Evolutionary conservation across 768 basidiomycete species (phyloP).

Genomic region (Auricularia sp.): DNA sequence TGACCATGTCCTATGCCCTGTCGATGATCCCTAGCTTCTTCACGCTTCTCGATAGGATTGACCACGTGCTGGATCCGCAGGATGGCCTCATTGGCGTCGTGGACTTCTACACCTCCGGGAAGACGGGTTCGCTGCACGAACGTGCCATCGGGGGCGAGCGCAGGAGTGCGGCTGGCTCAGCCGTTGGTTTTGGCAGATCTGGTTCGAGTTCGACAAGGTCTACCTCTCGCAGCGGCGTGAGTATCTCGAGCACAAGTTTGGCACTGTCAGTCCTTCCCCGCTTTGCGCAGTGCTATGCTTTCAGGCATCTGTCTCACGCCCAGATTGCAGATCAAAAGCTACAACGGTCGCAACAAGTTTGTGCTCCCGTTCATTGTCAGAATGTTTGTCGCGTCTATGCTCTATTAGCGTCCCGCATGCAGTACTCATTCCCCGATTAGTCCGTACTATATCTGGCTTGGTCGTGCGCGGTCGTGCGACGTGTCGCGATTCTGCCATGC

Average conservation of each 20-base stretch:
- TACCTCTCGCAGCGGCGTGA: slow-evolving; percentile 47
- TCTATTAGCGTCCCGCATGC: background rate
- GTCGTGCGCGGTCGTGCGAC: slow-evolving; percentile 52
- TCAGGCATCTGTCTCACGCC: background rate
- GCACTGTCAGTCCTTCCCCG: slow-evolving; percentile 37
- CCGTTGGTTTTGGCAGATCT: slow-evolving; percentile 74
- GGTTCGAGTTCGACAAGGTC: slow-evolving; percentile 50
- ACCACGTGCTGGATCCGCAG: slow-evolving; percentile 49
- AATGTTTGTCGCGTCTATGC: slow-evolving; percentile 33
- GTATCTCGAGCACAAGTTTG: slow-evolving; percentile 72
- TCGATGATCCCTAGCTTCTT: slow-evolving; percentile 52
- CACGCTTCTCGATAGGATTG: slow-evolving; percentile 55
- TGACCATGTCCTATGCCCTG: slow-evolving; percentile 34
- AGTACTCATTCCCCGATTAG: slow-evolving; percentile 18
- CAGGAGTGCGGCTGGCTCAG: slow-evolving; percentile 51
- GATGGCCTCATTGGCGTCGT: slow-evolving; percentile 54
- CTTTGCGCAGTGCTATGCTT: background rate
- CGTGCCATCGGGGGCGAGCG: slow-evolving; percentile 53
- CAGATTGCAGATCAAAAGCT: slow-evolving; percentile 41
- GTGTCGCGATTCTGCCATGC: slow-evolving; percentile 45
- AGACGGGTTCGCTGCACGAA: slow-evolving; percentile 44
- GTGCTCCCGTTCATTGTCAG: slow-evolving; percentile 55
- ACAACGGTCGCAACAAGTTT: slow-evolving; percentile 64
- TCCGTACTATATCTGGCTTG: slow-evolving; percentile 69
- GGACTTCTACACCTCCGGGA: slow-evolving; percentile 61